These are phyloP conservation scores for Aechmea fasciata DNA, from an alignment of 176 grass and related monocot species.

Conservation along the genomic window DNA sequence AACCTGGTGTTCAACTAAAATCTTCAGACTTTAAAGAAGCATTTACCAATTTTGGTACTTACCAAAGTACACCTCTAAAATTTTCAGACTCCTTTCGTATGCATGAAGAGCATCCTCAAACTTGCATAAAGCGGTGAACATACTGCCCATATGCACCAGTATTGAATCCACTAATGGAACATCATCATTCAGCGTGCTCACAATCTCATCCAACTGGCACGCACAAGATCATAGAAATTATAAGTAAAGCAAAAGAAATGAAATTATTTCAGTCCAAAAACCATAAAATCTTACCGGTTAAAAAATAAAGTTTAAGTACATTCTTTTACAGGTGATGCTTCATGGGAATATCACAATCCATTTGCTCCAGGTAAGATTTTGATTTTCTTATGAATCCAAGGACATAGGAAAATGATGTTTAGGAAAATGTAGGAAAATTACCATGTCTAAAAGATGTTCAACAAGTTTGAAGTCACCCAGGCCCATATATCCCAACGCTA, in stretches of 20 bases:
- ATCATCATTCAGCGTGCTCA: slow-evolving; percentile 18
- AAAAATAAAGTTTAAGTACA: neutral
- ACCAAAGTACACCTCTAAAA: slow-evolving; percentile 30
- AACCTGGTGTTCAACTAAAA: neutral
- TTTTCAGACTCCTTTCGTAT: slow-evolving; percentile 31
- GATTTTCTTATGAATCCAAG: neutral
- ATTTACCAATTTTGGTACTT: neutral
- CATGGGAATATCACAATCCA: neutral
- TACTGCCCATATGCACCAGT: slow-evolving; percentile 32
- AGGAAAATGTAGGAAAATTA: slow-evolving; percentile 6
- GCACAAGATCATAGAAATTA: slow-evolving; percentile 3
- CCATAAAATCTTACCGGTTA: neutral
- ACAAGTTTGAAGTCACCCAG: slow-evolving; percentile 12
- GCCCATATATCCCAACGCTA: slow-evolving; percentile 34
- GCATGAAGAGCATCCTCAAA: slow-evolving; percentile 30
- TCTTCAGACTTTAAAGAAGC: neutral
- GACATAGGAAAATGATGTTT: neutral
- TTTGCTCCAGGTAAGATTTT: neutral
- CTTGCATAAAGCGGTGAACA: slow-evolving; percentile 27
- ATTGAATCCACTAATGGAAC: slow-evolving; percentile 21
- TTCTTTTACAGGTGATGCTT: neutral
- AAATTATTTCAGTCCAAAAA: neutral
- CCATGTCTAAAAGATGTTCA: slow-evolving; percentile 24
- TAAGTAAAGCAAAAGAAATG: neutral
- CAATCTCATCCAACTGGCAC: slow-evolving; percentile 26